phyloP scores from a whole-genome alignment of 768 basidiomycete genomes.

The Calocera viscosa region DNA sequence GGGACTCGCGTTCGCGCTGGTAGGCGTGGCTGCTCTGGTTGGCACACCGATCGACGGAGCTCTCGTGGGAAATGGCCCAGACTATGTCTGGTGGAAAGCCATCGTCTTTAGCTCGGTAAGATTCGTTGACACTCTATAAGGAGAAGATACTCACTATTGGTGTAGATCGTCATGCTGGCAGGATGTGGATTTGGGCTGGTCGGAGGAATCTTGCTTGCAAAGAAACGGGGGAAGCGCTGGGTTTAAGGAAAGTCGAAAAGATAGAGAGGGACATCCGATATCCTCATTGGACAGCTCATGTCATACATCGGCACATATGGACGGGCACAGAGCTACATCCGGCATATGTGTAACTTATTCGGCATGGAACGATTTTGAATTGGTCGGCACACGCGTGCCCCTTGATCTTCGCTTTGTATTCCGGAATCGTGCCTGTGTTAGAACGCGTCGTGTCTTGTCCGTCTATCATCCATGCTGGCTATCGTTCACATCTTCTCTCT shows the following conservation, averaged over 20 bases:
- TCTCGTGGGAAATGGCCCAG: conserved; percentile 32
- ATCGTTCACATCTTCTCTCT: too few species aligned
- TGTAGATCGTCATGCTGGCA: background rate
- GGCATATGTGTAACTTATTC: too few species aligned
- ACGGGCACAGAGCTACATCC: too few species aligned
- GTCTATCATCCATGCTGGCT: too few species aligned
- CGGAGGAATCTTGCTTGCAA: background rate
- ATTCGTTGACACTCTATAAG: background rate
- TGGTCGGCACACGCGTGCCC: too few species aligned
- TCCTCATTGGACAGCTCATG: too few species aligned
- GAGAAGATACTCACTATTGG: background rate
- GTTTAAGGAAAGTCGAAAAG: background rate
- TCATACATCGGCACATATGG: too few species aligned
- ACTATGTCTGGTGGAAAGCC: conserved; percentile 41
- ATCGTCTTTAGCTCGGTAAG: conserved; percentile 40
- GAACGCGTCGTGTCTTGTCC: too few species aligned
- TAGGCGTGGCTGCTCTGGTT: conserved; percentile 34
- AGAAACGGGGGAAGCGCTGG: background rate
- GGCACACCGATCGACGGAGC: conserved; percentile 49
- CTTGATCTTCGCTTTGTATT: background rate
- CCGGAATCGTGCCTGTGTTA: too few species aligned
- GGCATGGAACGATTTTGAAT: too few species aligned
- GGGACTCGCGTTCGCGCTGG: conserved; percentile 36
- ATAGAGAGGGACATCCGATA: too few species aligned
- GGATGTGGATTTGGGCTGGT: background rate